Base-by-base conservation (phyloP, 306 rosid species). In the Begonia peltatifolia region DNA sequence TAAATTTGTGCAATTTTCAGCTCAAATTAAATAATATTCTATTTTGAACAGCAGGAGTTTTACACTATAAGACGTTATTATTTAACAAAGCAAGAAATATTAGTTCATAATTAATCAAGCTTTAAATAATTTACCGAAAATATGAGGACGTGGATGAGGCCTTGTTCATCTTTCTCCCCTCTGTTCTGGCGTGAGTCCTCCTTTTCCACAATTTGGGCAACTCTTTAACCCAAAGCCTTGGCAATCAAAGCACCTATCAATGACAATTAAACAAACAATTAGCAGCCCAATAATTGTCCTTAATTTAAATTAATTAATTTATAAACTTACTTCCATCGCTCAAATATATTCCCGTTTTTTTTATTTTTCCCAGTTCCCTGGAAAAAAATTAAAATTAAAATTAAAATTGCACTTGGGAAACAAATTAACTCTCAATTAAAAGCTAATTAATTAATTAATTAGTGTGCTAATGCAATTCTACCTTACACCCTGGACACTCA, bases 131-230 rank as follows among this genome's bases (percentile, higher is more conserved):
- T 20, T 30, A 30, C 1, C 6, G 38, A 30, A 30, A 30, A 30
- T 7, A 7, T 7, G 38, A 30, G 7, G 9, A 30, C 6, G 3
- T 7, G 6, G 38, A 20, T 1, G 2, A 20, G 23, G 23, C 23
- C 23, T 20, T 43, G 44, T 70, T 78, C 61, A 87, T 84, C 96
- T 73, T 72, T 88, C 96, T 60, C 97, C 95, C 68, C 87, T 75
- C 67, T 88, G 97, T 52, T 88, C 93, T 2, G 95, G 97, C 3
- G 97, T 84, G 47, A 88, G 75, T 8, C 97, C 97, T 63, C 87
- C 93, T 59, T 74, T 61, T 58, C 93, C 95, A 54, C 97, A 82
- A 38, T 10, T 60, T 25, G 95, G 97, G 50, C 96, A 84, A 58
- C 87, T 66, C 76, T 68, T 79, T 12, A 88, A 64, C 42, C 97